Conservation (phyloP, 768 basidiomycete species). For the Austroboletus eburneus region DNA sequence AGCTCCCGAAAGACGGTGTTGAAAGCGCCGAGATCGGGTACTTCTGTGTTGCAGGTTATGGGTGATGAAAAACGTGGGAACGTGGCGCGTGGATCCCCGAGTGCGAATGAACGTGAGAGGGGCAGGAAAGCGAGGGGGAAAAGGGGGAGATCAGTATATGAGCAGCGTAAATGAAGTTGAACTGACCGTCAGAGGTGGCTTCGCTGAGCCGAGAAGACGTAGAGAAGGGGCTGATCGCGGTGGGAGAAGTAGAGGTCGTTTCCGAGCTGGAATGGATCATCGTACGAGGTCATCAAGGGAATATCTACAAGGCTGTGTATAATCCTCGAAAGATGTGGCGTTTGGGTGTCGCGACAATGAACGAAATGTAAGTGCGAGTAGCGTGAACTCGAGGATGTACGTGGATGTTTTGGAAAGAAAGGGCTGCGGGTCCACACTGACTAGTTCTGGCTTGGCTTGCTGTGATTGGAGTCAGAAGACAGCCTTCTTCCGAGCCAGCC, state of each 20-base stretch:
- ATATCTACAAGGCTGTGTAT: too few relatives aligned
- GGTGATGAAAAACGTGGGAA: not conserved
- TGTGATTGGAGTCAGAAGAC: too few relatives aligned
- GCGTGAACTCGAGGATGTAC: not conserved
- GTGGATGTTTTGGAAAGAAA: not conserved
- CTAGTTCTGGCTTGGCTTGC: too few relatives aligned
- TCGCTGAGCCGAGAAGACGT: slow-evolving; percentile 40
- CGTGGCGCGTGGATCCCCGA: slow-evolving; percentile 9
- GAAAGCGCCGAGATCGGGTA: slow-evolving; percentile 73
- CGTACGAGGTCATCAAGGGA: slow-evolving; percentile 17
- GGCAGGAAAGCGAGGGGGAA: not conserved
- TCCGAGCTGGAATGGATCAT: slow-evolving; percentile 37
- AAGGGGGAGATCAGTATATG: too few relatives aligned
- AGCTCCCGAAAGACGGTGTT: slow-evolving; percentile 65
- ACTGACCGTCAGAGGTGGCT: slow-evolving; percentile 49
- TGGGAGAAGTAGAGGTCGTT: slow-evolving; percentile 31
- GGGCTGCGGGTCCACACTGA: not conserved
- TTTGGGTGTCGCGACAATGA: not conserved
- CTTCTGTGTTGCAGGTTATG: slow-evolving; percentile 35
- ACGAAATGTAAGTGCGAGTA: not conserved
- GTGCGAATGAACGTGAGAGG: slow-evolving; percentile 1
- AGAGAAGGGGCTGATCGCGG: slow-evolving; percentile 37
- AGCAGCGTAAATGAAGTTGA: not conserved
- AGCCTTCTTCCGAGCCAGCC: too few relatives aligned
- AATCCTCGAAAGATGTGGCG: too few relatives aligned